phyloP scores from a whole-genome alignment of 768 basidiomycete genomes.

The Porphyrellus cyaneotinctus region DNA sequence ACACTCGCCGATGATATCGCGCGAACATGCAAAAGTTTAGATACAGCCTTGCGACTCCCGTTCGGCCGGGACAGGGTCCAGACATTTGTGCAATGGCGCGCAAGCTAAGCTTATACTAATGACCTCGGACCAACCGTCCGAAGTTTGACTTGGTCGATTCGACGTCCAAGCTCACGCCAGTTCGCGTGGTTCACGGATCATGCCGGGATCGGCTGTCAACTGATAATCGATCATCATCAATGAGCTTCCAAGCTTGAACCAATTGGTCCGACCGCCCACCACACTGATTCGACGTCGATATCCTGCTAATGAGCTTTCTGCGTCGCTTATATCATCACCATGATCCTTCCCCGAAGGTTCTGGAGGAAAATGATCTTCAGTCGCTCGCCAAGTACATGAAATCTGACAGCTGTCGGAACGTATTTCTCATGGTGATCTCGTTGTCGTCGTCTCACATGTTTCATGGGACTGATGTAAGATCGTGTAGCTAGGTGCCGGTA shows the following conservation, averaged over 20 bases:
- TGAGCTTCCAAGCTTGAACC: not conserved
- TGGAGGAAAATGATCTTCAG: constrained; percentile 37
- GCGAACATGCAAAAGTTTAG: too few relatives aligned
- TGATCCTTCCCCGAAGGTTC: constrained; percentile 14
- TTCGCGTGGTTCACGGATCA: too few relatives aligned
- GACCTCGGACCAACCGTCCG: too few relatives aligned
- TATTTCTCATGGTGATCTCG: constrained; percentile 65
- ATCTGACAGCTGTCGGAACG: constrained; percentile 60
- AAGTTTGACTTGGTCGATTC: too few relatives aligned
- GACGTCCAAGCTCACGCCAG: too few relatives aligned
- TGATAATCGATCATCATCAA: not conserved
- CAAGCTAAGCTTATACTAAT: too few relatives aligned
- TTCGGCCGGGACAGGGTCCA: too few relatives aligned
- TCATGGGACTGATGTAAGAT: constrained; percentile 1
- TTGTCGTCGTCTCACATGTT: not conserved
- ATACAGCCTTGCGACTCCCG: too few relatives aligned
- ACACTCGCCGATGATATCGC: too few relatives aligned
- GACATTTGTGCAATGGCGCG: too few relatives aligned
- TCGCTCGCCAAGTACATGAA: constrained; percentile 64
- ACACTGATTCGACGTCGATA: not conserved
- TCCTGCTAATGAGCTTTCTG: constrained; percentile 13
- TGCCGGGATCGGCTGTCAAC: too few relatives aligned
- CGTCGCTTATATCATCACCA: not conserved
- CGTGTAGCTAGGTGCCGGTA: constrained; percentile 64
- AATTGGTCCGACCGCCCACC: not conserved